Evolutionary conservation across 768 basidiomycete genomes (phyloP), one percentile per base, ranked within the genome.

Genomic region (Boletus coccyginus): DNA sequence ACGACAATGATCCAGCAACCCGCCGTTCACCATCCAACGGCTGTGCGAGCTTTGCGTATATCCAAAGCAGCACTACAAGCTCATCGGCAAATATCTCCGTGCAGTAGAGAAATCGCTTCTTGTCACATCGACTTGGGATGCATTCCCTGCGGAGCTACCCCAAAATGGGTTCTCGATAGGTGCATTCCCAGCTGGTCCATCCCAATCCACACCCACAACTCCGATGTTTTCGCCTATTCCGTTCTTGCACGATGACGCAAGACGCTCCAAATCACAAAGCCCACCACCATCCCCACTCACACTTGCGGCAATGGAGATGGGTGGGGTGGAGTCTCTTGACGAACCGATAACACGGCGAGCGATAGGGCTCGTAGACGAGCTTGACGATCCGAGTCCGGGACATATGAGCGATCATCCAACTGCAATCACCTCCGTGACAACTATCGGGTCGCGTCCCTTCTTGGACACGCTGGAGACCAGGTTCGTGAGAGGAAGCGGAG

Each of bases 21-120:
- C 89, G 0, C 93, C 93, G 3, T 96, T 95, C 70, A 94, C 93
- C 10, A 88, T 95, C 52, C 94, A 96, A 71, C 85, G 93, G 43
- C 75, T 94, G 13, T 91, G 90, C 67, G 93, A 95, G 66, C 84
- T 96, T 27, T 85, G 86, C 60, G 62, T 88, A 13, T 71, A 79
- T 41, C 92, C 92, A 6, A 78, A 77, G 60, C 76, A 79, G 45
- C 81, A 92, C 62, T 94, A 95, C 79, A 84, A 77, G 44, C 80
- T 82, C 31, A 74, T 91, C 16, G 90, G 92, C 43, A 96, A 95
- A 73, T 95, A 93, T 68, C 81, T 94, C 39, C 88, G 93, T 3
- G 93, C 93, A 3, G 76, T 95, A 13, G 90, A 93, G 65, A 89
- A 87, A 66, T 78, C 88, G 13, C 75, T 92, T 21, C 85, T 91